These are phyloP conservation scores for Zymoseptoria tritici DNA, from an alignment of 2,329 filamentous ascomycete species.

Conservation along the genomic window DNA sequence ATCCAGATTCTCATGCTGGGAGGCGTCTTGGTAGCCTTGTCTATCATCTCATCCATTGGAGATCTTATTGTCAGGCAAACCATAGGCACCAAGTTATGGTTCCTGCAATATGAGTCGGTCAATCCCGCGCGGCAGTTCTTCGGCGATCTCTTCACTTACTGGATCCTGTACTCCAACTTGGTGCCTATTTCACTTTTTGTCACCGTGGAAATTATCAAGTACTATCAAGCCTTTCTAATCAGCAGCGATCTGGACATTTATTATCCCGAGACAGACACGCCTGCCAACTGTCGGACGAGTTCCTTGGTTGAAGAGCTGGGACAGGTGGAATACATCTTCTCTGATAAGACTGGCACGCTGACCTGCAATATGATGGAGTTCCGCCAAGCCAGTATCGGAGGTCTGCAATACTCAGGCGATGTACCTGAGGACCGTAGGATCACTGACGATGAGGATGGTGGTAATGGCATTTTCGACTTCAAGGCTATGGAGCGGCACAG, in stretches of 20 bases:
- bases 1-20: conserved; percentile 86
- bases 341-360: conserved; percentile 92
- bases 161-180: conserved; percentile 93
- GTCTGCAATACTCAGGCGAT: conserved; percentile 87
- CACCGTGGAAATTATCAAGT: conserved; percentile 95
- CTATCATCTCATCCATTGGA: conserved; percentile 82
- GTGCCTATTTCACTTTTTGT: conserved; percentile 98
- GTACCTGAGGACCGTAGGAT: conserved; percentile 84
- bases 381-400: conserved; percentile 85
- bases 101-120: conserved; percentile 61
- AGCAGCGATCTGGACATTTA: conserved; percentile 98
- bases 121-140: conserved; percentile 70
- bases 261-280: conserved; percentile 89
- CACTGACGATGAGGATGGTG: conserved; percentile 62
- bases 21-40: conserved; percentile 72
- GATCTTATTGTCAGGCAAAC: conserved; percentile 73
- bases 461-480: conserved; percentile 78
- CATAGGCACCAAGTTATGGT: conserved; percentile 55
- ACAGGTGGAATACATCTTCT: conserved; percentile 98
- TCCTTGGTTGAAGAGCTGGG: conserved; percentile 94
- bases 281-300: conserved; percentile 90
- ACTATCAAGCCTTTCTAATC: conserved; percentile 95
- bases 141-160: conserved; percentile 93
- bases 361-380: conserved; percentile 99
- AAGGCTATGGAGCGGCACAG: conserved; percentile 65